Evolutionary conservation across 2,329 filamentous ascomycete genomes (phyloP).

Genomic region (Fusarium sp.): DNA sequence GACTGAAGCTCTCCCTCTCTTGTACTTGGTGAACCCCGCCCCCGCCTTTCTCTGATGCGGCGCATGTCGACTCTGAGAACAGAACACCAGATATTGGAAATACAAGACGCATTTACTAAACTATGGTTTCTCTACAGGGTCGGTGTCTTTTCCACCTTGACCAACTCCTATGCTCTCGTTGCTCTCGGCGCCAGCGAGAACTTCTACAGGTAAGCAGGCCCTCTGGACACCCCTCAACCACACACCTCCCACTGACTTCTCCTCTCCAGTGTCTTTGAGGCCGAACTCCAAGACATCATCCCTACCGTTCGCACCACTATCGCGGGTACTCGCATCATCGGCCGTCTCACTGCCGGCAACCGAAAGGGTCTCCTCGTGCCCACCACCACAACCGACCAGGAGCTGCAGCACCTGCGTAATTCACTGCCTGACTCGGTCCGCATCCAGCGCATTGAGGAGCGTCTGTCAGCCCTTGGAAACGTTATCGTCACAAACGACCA

Average conservation of each 20-base stretch:
- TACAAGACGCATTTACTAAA: conserved; percentile 18
- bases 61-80: background rate
- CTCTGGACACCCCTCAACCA: background rate
- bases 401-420: conserved; percentile 96
- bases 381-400: conserved; percentile 96
- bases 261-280: conserved; percentile 83
- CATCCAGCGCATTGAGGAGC: conserved; percentile 98
- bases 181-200: conserved; percentile 96
- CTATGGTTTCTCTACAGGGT: conserved; percentile 68
- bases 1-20: conserved; percentile 15
- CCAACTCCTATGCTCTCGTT: conserved; percentile 95
- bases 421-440: conserved; percentile 90
- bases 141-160: conserved; percentile 95
- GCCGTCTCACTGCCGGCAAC: conserved; percentile 94
- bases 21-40: conserved; percentile 38
- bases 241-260: conserved; percentile 1
- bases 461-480: conserved; percentile 93
- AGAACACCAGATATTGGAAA: background rate
- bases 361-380: conserved; percentile 96
- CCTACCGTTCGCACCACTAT: conserved; percentile 98
- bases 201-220: conserved; percentile 82
- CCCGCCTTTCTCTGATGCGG: conserved; percentile 37
- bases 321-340: conserved; percentile 94
- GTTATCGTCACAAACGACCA: conserved; percentile 98
- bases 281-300: conserved; percentile 96